Percentiles rank a stretch among this genome's conserved stretches.
These are phyloP conservation scores for Aspergillus sergii DNA, from an alignment of 2,329 filamentous ascomycete genomes.

Conservation along the genomic window DNA sequence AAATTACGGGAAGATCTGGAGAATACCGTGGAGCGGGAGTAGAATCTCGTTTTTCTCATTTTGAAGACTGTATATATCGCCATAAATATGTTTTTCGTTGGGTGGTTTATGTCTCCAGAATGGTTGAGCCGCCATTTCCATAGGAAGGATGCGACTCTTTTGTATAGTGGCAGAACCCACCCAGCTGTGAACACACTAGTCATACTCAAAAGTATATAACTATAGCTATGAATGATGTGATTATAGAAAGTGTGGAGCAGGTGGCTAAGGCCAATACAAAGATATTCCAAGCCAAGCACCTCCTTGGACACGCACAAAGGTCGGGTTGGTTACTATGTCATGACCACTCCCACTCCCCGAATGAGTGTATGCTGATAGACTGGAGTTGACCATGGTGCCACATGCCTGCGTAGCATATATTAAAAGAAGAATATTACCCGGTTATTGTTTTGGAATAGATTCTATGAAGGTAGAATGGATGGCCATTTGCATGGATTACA, in stretches of 20 bases:
- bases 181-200: neutral
- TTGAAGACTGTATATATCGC: neutral
- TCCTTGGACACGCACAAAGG: too few species aligned
- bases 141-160: neutral
- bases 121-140: too few species aligned
- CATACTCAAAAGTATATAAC: neutral
- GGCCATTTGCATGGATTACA: neutral
- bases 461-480: neutral
- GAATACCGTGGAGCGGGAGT: neutral
- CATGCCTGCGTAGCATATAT: neutral
- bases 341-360: neutral
- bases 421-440: neutral
- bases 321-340: too few species aligned
- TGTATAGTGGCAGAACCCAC: neutral
- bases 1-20: slow-evolving; percentile 8
- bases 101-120: neutral
- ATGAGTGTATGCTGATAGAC: neutral
- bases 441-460: neutral
- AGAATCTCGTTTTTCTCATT: neutral
- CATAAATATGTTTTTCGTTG: neutral
- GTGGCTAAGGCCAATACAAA: neutral
- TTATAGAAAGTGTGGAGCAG: neutral
- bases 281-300: neutral
- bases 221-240: neutral
- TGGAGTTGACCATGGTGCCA: neutral